Percentiles rank a stretch among this genome's conserved stretches.
Conservation (phyloP, 129 eudicot genomes). For the Lonicera japonica region DNA sequence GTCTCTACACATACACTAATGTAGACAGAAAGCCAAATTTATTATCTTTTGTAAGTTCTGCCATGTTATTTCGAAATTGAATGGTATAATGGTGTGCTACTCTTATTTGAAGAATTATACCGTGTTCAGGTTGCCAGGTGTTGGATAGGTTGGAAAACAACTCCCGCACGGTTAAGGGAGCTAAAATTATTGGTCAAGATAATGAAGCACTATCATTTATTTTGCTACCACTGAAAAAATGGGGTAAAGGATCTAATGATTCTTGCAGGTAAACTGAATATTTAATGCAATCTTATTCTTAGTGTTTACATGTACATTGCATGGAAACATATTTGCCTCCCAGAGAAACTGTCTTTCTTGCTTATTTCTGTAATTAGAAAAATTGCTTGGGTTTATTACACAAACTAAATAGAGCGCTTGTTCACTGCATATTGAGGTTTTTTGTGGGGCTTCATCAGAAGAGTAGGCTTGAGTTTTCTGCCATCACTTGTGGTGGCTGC, state of each 20-base stretch:
- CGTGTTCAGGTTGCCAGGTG: conserved; percentile 66
- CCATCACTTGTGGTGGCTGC: too few relatives aligned
- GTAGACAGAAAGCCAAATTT: not conserved
- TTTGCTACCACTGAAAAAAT: conserved; percentile 61
- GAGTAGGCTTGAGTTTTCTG: too few relatives aligned
- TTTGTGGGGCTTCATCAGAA: not conserved
- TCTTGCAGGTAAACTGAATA: conserved; percentile 55
- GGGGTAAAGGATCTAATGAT: conserved; percentile 21
- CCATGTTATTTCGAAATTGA: not conserved
- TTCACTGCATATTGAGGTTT: not conserved
- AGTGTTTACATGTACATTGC: not conserved
- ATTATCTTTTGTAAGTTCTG: not conserved
- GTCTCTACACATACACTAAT: not conserved
- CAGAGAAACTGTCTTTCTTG: not conserved
- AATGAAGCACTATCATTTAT: conserved; percentile 77
- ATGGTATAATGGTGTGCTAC: not conserved
- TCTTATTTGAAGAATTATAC: not conserved
- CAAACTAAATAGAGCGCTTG: not conserved
- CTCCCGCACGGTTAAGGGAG: conserved; percentile 85
- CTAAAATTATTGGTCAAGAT: conserved; percentile 82
- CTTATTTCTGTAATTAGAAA: not conserved
- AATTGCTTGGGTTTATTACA: not conserved
- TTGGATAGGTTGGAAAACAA: conserved; percentile 74
- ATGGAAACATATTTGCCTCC: conserved; percentile 1
- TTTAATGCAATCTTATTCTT: not conserved